Evolutionary conservation across 1,139 yeast species (phyloP).

Genomic region (Meyerozyma carpophila): DNA sequence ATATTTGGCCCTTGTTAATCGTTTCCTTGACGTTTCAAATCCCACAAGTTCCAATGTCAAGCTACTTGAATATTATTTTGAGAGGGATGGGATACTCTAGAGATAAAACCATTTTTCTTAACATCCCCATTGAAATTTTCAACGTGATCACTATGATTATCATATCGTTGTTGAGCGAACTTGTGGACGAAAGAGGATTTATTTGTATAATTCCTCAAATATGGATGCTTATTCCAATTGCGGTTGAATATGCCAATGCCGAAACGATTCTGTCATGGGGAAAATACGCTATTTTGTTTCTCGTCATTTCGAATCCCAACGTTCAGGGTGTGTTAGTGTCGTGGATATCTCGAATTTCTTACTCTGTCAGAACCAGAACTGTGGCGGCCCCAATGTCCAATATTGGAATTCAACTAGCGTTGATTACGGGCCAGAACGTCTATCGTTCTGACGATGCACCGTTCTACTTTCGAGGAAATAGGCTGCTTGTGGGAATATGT

Average conservation of each 20-base stretch:
- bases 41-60: constrained; percentile 10
- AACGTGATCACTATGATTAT: constrained; percentile 32
- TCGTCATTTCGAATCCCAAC: neutral
- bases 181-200: constrained; percentile 28
- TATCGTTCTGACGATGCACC: constrained; percentile 11
- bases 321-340: constrained; percentile 1
- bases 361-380: constrained; percentile 17
- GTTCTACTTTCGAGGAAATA: constrained; percentile 9
- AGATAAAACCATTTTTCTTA: constrained; percentile 47
- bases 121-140: constrained; percentile 44
- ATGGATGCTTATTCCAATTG: constrained; percentile 13
- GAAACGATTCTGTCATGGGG: neutral
- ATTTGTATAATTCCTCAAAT: constrained; percentile 12
- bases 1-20: constrained; percentile 11
- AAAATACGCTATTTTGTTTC: neutral
- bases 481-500: constrained; percentile 2
- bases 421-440: constrained; percentile 10
- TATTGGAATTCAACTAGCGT: constrained; percentile 16
- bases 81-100: constrained; percentile 51
- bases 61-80: constrained; percentile 49
- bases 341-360: constrained; percentile 7
- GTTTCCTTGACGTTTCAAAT: constrained; percentile 4
- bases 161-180: constrained; percentile 37
- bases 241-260: neutral
- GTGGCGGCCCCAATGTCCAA: constrained; percentile 20